Percentiles rank a stretch among this genome's conserved stretches.
phyloP scores from a whole-genome alignment of 345 rosid species.

The Pistacia integerrima region DNA sequence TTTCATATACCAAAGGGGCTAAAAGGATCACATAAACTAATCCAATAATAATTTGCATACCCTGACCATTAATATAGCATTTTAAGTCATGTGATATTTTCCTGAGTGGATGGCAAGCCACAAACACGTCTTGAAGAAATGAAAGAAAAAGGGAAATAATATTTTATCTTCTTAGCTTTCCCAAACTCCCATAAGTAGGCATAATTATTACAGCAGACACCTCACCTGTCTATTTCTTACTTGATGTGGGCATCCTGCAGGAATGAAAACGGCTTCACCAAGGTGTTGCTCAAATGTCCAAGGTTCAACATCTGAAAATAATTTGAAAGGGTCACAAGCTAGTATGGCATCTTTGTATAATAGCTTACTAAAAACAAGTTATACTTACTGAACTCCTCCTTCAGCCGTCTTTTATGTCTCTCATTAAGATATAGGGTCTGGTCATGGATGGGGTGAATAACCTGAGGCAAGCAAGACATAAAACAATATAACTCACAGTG shows the following conservation, averaged over 20 bases:
- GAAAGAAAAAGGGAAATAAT: not conserved
- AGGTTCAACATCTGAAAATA: conserved; percentile 51
- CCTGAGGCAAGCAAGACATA: conserved; percentile 36
- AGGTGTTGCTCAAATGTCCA: conserved; percentile 65
- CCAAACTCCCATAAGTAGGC: no score
- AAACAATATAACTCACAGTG: not conserved
- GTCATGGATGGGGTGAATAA: conserved; percentile 62
- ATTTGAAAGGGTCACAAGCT: conserved; percentile 6
- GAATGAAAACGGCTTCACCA: conserved; percentile 64
- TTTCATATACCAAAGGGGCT: not conserved
- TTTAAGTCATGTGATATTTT: not conserved
- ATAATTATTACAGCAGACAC: not conserved
- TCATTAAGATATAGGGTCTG: conserved; percentile 52
- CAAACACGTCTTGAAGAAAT: conserved; percentile 1
- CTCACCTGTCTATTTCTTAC: conserved; percentile 60
- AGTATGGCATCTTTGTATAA: not conserved
- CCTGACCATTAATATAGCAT: not conserved
- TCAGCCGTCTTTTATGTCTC: conserved; percentile 55
- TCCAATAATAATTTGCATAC: not conserved
- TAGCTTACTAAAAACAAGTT: not conserved
- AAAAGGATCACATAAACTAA: not conserved
- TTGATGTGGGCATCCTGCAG: conserved; percentile 71
- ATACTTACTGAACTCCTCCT: conserved; percentile 58
- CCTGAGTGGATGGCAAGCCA: not conserved
- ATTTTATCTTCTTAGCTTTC: no score